These are phyloP conservation scores for Microbotryum scabiosae DNA, from an alignment of 1,284 basidiomycete genomes.

Conservation along the genomic window DNA sequence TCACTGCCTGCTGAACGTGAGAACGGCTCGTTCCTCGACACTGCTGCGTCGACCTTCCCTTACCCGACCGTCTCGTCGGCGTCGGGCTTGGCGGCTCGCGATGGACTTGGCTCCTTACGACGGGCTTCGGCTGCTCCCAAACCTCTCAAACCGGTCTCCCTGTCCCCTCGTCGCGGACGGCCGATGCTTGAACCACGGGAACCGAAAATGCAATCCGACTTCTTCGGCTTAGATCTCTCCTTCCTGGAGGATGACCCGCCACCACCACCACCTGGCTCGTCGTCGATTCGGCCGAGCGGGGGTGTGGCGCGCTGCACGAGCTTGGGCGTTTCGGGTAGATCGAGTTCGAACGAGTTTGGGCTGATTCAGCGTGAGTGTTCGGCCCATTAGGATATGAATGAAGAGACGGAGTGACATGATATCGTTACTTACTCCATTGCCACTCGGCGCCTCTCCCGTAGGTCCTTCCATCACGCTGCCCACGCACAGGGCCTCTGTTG, in stretches of 20 bases:
- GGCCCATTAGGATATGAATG: too few species aligned
- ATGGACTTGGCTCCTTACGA: not conserved
- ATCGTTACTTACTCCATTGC: too few species aligned
- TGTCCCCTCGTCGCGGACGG: not conserved
- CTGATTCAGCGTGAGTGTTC: too few species aligned
- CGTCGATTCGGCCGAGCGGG: too few species aligned
- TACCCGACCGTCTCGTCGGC: not conserved
- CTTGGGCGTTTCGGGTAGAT: too few species aligned
- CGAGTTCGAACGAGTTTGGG: too few species aligned
- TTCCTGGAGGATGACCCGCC: conserved; percentile 26
- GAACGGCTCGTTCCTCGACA: not conserved
- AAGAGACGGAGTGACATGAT: too few species aligned
- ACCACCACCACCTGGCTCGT: not conserved
- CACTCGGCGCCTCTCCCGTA: too few species aligned
- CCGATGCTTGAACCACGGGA: not conserved
- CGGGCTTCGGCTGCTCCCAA: not conserved
- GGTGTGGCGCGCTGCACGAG: too few species aligned
- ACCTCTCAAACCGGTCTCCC: not conserved
- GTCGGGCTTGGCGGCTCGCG: not conserved
- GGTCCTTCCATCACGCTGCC: too few species aligned
- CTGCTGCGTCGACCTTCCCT: not conserved
- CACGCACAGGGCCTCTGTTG: too few species aligned
- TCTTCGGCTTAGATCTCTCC: conserved; percentile 25
- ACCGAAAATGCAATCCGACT: not conserved
- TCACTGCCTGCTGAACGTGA: not conserved